phyloP scores from a whole-genome alignment of 2,329 filamentous ascomycete species.

The Raffaelea arxii region DNA sequence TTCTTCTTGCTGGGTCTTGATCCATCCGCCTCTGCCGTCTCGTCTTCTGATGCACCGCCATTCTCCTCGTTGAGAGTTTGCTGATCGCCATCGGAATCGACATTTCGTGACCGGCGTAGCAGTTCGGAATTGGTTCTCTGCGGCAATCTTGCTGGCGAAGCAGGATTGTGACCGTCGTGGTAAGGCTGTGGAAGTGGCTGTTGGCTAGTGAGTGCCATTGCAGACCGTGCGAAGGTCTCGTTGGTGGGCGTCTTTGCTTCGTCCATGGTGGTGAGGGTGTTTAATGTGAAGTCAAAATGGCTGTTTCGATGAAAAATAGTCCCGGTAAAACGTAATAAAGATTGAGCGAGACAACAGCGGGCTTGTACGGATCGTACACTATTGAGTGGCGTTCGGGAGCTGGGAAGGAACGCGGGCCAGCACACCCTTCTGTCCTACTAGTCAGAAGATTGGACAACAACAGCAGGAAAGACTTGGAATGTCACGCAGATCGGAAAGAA shows the following conservation, averaged over 20 bases:
- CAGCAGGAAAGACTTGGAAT: too few relatives aligned
- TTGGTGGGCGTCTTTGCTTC: constrained; percentile 55
- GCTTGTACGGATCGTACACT: background rate
- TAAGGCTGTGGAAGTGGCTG: constrained; percentile 43
- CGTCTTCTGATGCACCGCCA: constrained; percentile 54
- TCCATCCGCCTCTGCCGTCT: constrained; percentile 52
- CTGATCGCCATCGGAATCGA: constrained; percentile 60
- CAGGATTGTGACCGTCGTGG: too few relatives aligned
- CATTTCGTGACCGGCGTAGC: constrained; percentile 57
- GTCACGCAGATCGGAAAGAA: too few relatives aligned
- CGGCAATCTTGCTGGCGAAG: too few relatives aligned
- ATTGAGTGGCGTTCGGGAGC: background rate
- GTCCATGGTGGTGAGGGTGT: constrained; percentile 20
- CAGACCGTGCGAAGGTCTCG: constrained; percentile 35
- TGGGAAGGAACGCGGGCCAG: background rate
- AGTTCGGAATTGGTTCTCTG: too few relatives aligned
- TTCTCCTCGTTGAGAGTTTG: constrained; percentile 37
- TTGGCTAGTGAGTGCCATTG: constrained; percentile 35
- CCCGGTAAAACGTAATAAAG: too few relatives aligned
- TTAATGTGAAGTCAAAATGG: background rate
- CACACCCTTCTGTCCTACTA: background rate
- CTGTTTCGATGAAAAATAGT: too few relatives aligned
- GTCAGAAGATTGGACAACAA: background rate
- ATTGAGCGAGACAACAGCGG: too few relatives aligned
- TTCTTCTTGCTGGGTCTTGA: constrained; percentile 82